A percentile compares a stretch with the other conserved stretches of the same genome.
Conservation (phyloP, 2,329 filamentous ascomycete genomes). For the Chaetomiaceae sp. region DNA sequence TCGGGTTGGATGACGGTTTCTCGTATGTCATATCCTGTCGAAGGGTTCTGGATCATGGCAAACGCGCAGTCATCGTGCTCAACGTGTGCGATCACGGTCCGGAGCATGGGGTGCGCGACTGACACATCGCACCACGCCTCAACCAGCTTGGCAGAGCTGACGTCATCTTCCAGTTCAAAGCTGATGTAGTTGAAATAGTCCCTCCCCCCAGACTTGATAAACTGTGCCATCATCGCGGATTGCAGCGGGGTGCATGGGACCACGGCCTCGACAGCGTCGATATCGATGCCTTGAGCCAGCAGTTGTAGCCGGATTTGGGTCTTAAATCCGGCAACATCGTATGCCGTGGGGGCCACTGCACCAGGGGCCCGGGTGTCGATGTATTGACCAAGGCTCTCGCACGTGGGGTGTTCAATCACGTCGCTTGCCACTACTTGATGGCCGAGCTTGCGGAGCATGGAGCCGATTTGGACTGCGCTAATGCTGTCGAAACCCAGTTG, state of each 20-base stretch:
- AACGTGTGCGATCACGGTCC: conserved; percentile 65
- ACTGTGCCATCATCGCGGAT: conserved; percentile 72
- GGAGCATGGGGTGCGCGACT: conserved; percentile 62
- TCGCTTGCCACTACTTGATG: conserved; percentile 62
- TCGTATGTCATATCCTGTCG: neutral
- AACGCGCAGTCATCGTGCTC: conserved; percentile 59
- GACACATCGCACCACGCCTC: conserved; percentile 56
- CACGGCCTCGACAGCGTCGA: conserved; percentile 47
- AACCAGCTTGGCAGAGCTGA: conserved; percentile 40
- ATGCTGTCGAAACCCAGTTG: conserved; percentile 90
- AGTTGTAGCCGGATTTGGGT: conserved; percentile 30
- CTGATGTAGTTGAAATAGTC: conserved; percentile 73
- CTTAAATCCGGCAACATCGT: conserved; percentile 40
- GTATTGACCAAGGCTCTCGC: conserved; percentile 34
- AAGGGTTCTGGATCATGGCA: conserved; percentile 64
- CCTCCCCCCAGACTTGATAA: conserved; percentile 58
- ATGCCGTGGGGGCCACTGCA: conserved; percentile 14
- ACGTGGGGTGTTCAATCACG: conserved; percentile 61
- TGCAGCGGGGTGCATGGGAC: conserved; percentile 78
- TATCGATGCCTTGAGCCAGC: conserved; percentile 1
- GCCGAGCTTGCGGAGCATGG: conserved; percentile 56
- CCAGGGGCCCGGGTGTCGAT: conserved; percentile 4
- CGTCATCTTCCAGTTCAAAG: conserved; percentile 41
- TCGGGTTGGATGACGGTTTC: neutral
- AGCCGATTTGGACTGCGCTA: conserved; percentile 73